Conservation (phyloP, 495 filamentous ascomycete genomes). For the Entonaema liquescens region DNA sequence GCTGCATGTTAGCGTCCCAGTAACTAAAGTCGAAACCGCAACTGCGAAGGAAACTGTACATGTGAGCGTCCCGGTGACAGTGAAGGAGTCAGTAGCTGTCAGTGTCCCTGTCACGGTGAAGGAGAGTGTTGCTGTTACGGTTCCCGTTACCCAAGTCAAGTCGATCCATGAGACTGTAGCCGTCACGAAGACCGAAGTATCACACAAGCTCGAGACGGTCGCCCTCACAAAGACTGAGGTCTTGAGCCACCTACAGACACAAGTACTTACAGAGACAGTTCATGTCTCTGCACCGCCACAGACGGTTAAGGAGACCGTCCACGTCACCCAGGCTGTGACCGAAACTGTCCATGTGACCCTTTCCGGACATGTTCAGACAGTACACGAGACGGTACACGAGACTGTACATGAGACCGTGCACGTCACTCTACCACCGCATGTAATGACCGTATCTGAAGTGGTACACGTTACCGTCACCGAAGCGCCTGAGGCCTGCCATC, state of each 20-base stretch:
- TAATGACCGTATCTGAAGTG: slow-evolving; percentile 20
- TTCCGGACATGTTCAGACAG: slow-evolving; percentile 7
- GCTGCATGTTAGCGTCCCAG: slow-evolving; percentile 16
- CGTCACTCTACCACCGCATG: slow-evolving; percentile 22
- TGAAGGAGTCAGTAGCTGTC: slow-evolving; percentile 20
- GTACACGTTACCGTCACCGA: slow-evolving; percentile 28
- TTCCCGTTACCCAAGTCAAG: slow-evolving; percentile 15
- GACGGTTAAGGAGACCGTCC: slow-evolving; percentile 25
- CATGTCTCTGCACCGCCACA: slow-evolving; percentile 25
- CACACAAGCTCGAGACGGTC: slow-evolving; percentile 14
- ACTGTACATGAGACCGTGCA: slow-evolving; percentile 30
- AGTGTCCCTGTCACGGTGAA: slow-evolving; percentile 20
- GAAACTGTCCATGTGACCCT: slow-evolving; percentile 24
- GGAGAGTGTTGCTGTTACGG: slow-evolving; percentile 8
- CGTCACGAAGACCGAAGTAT: slow-evolving; percentile 26
- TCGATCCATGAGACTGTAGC: slow-evolving; percentile 18
- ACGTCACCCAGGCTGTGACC: slow-evolving; percentile 17
- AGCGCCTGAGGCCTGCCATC: neutral
- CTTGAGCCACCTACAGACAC: slow-evolving; percentile 15
- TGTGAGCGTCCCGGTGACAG: slow-evolving; percentile 21
- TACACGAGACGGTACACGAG: slow-evolving; percentile 17
- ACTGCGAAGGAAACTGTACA: slow-evolving; percentile 19
- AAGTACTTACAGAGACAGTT: slow-evolving; percentile 18
- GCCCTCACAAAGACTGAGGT: slow-evolving; percentile 32
- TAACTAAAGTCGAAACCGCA: slow-evolving; percentile 16